Base-by-base conservation (phyloP, 495 filamentous ascomycete genomes). In the Rostrohypoxylon terebratum region DNA sequence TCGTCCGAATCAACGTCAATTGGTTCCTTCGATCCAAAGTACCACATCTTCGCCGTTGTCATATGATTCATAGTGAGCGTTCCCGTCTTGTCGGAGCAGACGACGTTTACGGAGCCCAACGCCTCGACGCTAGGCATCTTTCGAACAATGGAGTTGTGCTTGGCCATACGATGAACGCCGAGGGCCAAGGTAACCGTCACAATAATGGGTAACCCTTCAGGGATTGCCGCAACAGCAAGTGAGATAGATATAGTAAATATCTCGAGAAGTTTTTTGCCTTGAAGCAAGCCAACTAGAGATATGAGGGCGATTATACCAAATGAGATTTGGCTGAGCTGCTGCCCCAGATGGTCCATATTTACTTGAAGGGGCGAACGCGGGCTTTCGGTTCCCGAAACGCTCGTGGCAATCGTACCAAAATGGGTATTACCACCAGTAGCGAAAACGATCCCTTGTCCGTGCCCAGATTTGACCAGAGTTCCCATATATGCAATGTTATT, bases 241-340 rank as follows among this genome's bases (percentile, higher is more conserved):
- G 95, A 98, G 42, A 99, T 96, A 20, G 94, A 96, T 78, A 98
- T 97, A 33, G 95, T 96, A 79, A 99, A 98, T 83, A 99, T 96
- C 51, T 98, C 96, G 23, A 99, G 86, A 33, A 97, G 83, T 68
- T 90, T 88, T 78, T 94, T 92, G 16, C 95, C 96, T 75, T 98
- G 93, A 71, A 94, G 85, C 66, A 97, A 87, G 4, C 96, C 96
- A 45, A 97, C 86, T 1, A 98, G 71, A 20, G 97, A 91, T 78
- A 99, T 99, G 38, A 99, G 82, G 1, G 81, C 94, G 74, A 99
- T 99, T 21, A 99, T 93, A 45, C 87, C 94, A 80, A 98, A 97
- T 1, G 96, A 98, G 75, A 96, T 91, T 78, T 96, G 96, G 80
- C 94, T 97, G 61, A 99, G 83, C 77, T 99, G 94, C 59, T 95